Conservation (phyloP, 345 rosid species). For the Syzygium aromaticum region DNA sequence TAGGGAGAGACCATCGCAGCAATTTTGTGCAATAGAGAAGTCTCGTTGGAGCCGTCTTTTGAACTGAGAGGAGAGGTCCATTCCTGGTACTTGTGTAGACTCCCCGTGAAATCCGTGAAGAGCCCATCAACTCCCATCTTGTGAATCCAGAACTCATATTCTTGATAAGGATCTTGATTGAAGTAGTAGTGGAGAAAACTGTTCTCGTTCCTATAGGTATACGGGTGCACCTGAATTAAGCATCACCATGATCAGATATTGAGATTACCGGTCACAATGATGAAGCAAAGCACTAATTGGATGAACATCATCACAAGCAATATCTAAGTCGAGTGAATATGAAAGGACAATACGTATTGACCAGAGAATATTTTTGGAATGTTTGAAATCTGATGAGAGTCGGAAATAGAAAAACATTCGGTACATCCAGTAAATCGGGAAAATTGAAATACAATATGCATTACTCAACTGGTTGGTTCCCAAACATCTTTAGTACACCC, state of each 20-base stretch:
- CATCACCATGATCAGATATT: not conserved
- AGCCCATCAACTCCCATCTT: conserved; percentile 77
- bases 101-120: conserved; percentile 90
- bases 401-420: not conserved
- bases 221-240: conserved; percentile 70
- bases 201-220: conserved; percentile 77
- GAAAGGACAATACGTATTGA: not conserved
- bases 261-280: not conserved
- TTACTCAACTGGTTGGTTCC: not conserved
- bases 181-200: conserved; percentile 48
- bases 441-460: not conserved
- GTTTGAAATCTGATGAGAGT: not conserved
- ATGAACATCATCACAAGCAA: too few species aligned
- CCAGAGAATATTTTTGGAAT: not conserved
- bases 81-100: conserved; percentile 62
- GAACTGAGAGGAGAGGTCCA: conserved; percentile 34
- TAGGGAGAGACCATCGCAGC: conserved; percentile 30
- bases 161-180: conserved; percentile 61
- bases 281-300: not conserved
- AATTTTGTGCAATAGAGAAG: conserved; percentile 38
- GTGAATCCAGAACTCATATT: conserved; percentile 77
- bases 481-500: not conserved
- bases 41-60: conserved; percentile 1
- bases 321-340: not conserved
- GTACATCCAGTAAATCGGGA: not conserved